Percentiles rank a stretch among this genome's conserved stretches.
phyloP scores from a whole-genome alignment of 1,284 basidiomycete genomes.

The Cystobasidium pallidum region DNA sequence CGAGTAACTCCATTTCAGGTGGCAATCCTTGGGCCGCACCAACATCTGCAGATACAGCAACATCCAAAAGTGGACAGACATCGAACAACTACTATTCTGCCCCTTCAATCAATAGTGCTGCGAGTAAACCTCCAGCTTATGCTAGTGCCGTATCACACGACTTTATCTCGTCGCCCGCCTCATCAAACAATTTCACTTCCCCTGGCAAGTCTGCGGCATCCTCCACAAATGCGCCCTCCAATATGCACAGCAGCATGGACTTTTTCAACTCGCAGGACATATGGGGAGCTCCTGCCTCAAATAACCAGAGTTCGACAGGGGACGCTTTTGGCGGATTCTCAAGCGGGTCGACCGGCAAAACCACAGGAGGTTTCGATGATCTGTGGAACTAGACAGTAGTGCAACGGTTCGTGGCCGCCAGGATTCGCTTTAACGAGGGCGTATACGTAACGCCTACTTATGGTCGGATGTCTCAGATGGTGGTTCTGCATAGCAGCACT shows the following conservation, averaged over 20 bases:
- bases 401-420: neutral
- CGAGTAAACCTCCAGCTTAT: constrained; percentile 6
- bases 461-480: no score
- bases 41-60: neutral
- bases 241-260: constrained; percentile 18
- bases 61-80: constrained; percentile 5
- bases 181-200: constrained; percentile 22
- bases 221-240: neutral
- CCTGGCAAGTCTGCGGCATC: constrained; percentile 2
- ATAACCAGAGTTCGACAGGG: neutral
- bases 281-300: constrained; percentile 28
- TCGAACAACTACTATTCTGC: constrained; percentile 7
- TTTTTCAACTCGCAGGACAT: constrained; percentile 43
- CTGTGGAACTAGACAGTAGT: constrained; percentile 22
- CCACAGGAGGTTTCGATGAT: constrained; percentile 30
- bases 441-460: neutral
- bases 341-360: constrained; percentile 6
- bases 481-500: no score
- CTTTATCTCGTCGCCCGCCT: constrained; percentile 21
- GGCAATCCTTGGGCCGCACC: constrained; percentile 40
- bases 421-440: neutral
- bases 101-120: neutral
- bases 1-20: constrained; percentile 38
- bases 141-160: constrained; percentile 1
- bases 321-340: constrained; percentile 41